phyloP scores from a whole-genome alignment of 202 grass and related monocot species.

The Carex sylvatica region DNA sequence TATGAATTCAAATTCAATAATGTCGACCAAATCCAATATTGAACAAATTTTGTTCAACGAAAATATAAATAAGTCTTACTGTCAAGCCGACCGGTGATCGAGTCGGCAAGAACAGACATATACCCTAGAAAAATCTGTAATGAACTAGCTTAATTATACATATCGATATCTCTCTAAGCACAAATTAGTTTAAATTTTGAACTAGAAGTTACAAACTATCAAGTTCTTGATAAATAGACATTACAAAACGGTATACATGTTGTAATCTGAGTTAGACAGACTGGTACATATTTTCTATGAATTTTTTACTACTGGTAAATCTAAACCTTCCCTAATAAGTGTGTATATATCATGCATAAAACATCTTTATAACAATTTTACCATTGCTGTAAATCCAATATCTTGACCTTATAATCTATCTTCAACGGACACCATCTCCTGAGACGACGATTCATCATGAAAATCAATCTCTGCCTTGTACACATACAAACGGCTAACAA shows the following conservation, averaged over 20 bases:
- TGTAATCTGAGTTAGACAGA: neutral
- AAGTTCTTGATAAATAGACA: neutral
- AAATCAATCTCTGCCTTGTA: slow-evolving; percentile 55
- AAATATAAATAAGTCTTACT: no score
- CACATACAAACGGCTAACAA: slow-evolving; percentile 61
- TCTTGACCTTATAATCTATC: neutral
- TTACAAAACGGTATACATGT: neutral
- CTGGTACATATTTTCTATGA: neutral
- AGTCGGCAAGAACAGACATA: no score
- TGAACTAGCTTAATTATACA: neutral
- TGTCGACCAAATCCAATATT: no score
- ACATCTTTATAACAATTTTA: neutral
- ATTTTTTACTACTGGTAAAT: neutral
- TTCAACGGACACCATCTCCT: neutral
- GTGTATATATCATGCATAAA: neutral
- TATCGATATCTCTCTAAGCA: neutral
- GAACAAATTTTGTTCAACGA: no score
- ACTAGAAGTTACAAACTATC: neutral
- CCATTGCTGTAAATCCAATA: neutral
- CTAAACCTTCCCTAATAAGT: neutral
- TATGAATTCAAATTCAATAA: no score
- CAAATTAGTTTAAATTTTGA: neutral
- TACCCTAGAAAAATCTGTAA: neutral
- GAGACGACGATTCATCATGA: neutral
- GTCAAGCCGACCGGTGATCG: no score